Base-by-base conservation (phyloP, 164 flowering plant species). In the Magnolia changhungtana region DNA sequence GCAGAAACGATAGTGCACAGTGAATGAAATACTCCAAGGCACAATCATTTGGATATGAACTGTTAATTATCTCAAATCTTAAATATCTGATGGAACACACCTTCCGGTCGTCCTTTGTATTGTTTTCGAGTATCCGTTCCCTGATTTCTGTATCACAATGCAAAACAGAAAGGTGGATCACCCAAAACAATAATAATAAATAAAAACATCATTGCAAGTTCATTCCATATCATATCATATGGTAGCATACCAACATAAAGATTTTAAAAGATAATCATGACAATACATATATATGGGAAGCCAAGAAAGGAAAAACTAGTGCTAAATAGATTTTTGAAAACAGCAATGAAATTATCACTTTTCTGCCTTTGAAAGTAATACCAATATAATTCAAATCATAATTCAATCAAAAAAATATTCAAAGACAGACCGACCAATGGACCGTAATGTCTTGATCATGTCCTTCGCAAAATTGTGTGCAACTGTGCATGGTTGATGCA, bases 101-200 rank as follows among this genome's bases (percentile, higher is more conserved):
- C 97, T 89, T 90, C 13, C 73, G 70, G 66, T 87, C 89, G 58
- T 87, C 88, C 72, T 88, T 87, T 75, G 80, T 73, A 73, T 80
- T 89, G 69, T 72, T 83, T 52, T 86, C 93, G 37, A 82, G 76
- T 74, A 84, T 88, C 70, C 85, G 81, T 69, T 89, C 91, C 77
- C 93, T 84, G 76, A 84, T 74, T 58, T 86, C 96, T 90, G 88
- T 61, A 31, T 74, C 73, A 29, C 67, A 55, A 55, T 55, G 3
- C 16, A 55, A n/a, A 69, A 58, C 18, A 31, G 49, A 51, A 14
- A 37, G 51, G 4, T 9, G 9, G 7, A 65, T 74, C 55, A 45
- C 52, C 8, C 31, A 50, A 23, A 65, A 21, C 10, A 29, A 27
- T 27, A 37, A 37, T 5, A 37, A 37, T 14, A 52, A 1, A 14